Evolutionary conservation across 169 alveolate species (phyloP).

Genomic region (Plasmodium adleri): DNA sequence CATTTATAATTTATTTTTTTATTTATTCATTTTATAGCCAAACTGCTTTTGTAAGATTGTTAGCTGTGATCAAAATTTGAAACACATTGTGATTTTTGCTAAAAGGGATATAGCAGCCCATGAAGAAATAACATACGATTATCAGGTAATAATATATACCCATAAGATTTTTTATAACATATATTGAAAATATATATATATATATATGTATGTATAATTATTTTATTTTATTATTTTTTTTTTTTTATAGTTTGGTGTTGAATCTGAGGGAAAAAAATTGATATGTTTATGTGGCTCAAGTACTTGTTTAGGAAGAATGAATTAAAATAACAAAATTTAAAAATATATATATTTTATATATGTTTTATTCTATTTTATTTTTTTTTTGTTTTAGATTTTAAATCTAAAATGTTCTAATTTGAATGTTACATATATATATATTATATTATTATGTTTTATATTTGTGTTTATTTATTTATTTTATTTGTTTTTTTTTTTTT

Average conservation of each 20-base stretch:
- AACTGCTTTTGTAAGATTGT: constrained; percentile 91
- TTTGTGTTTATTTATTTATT: too few species aligned
- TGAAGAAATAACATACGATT: constrained; percentile 98
- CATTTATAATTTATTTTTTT: neutral
- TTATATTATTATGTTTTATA: too few species aligned
- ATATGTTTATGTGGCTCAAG: constrained; percentile 92
- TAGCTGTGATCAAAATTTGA: constrained; percentile 90
- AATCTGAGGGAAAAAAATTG: constrained; percentile 89
- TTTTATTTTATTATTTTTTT: constrained; percentile 1
- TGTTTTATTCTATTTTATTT: neutral
- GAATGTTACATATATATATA: too few species aligned
- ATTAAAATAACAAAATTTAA: constrained; percentile 64
- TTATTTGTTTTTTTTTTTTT: too few species aligned
- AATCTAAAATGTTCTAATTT: too few species aligned
- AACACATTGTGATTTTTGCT: constrained; percentile 96
- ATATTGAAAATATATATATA: neutral
- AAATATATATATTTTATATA: constrained; percentile 3
- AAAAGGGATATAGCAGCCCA: constrained; percentile 93
- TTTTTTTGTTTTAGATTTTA: neutral
- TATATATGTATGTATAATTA: neutral
- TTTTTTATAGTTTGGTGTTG: constrained; percentile 87
- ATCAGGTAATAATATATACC: constrained; percentile 82
- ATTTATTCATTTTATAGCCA: constrained; percentile 79
- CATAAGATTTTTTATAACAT: neutral
- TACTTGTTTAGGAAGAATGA: constrained; percentile 93